Base-by-base conservation (phyloP, 306 rosid species). In the Gleditsia sinensis region DNA sequence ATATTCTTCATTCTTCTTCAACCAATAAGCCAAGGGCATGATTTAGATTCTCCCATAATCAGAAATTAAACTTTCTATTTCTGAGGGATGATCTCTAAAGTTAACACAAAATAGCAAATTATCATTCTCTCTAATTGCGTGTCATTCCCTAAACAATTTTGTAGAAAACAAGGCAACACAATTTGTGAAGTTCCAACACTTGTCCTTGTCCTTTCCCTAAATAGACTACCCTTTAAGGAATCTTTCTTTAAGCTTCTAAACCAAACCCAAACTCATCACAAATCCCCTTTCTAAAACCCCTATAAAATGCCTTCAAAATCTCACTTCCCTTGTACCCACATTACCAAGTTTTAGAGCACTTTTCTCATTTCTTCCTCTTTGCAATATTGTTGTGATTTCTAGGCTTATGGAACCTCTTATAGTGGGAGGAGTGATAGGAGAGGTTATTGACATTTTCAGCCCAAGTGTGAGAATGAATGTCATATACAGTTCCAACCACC, bases 361-460 rank as follows among this genome's bases (percentile, higher is more conserved):
- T 71, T 63, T 23, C 3, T 27, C 37, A 17, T 17, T n/a, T 30
- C 9, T 60, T 30, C 67, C 33, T 21, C 9, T 69, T 72, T 36
- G 64, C 25, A 24, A 46, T 42, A 7, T 46, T 69, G 20, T 42
- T 7, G 81, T 85, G 12, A 10, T 17, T 85, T 84, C 97, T 60
- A 83, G 92, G 75, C 32, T 34, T 48, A 75, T 84, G 75, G 95
- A 91, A 68, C 81, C 96, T 65, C 82, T 89, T 11, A 33, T 40
- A 67, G 83, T 91, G 34, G 98, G 93, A 62, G 75, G 96, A 80
- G 96, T 94, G 20, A 88, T 90, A 50, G 98, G 97, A 77, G 98
- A 94, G 25, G 98, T 94, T 37, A 87, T 94, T 16, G 98, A 94
- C 72, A 74, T 43, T 60, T 94, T 94, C 83, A 76, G 24, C 57